Evolutionary conservation across 1,284 basidiomycete species (phyloP).

Genomic region (Irpex sp.): DNA sequence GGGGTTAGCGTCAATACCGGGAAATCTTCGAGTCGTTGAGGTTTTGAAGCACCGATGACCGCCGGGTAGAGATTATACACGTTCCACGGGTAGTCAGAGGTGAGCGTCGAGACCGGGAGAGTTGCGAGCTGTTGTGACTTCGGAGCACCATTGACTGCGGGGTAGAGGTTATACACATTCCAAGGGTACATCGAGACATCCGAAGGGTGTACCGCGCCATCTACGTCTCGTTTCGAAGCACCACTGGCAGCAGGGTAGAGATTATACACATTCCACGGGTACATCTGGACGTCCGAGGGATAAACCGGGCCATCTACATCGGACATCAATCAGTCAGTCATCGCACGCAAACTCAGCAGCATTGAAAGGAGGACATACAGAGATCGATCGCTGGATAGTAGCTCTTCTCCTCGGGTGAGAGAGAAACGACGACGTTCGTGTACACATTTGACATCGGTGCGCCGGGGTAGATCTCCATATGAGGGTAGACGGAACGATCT

Average conservation of each 20-base stretch:
- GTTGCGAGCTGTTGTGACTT: not conserved
- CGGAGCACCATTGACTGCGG: not conserved
- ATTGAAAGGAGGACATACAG: conserved; percentile 15
- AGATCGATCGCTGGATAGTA: conserved; percentile 22
- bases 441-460: not conserved
- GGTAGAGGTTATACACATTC: conserved; percentile 12
- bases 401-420: not conserved
- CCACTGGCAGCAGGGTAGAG: conserved; percentile 8
- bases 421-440: not conserved
- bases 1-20: not conserved
- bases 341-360: not conserved
- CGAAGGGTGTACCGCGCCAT: too few species aligned
- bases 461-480: conserved; percentile 25
- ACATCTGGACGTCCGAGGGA: conserved; percentile 31
- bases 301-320: conserved; percentile 8
- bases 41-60: not conserved
- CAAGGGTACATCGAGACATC: too few species aligned
- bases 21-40: not conserved
- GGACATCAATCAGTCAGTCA: not conserved
- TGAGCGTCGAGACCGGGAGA: not conserved
- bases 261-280: conserved; percentile 14
- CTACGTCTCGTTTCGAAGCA: not conserved
- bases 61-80: conserved; percentile 13
- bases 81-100: not conserved
- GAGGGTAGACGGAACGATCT: conserved; percentile 25